These are phyloP conservation scores for Gleditsia sinensis DNA, from an alignment of 306 rosid genomes.

Conservation along the genomic window DNA sequence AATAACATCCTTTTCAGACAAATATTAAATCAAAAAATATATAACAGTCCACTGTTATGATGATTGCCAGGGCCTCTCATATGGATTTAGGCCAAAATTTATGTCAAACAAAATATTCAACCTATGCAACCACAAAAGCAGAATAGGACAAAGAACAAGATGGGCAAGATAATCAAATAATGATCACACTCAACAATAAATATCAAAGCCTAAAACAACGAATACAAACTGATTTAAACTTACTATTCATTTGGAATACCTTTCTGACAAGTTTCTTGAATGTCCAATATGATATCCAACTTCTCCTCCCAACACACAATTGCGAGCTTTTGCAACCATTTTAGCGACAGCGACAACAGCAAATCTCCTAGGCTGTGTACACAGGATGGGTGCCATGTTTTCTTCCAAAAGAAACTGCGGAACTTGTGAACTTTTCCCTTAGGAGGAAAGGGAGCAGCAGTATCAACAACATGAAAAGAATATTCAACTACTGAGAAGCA, in stretches of 20 bases:
- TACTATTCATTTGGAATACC: constrained; percentile 44
- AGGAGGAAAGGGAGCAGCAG: constrained; percentile 10
- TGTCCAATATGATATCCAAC: constrained; percentile 95
- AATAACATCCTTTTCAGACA: neutral
- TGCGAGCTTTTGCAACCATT: constrained; percentile 83
- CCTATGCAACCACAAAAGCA: neutral
- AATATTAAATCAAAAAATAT: neutral
- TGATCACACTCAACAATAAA: neutral
- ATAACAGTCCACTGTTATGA: neutral
- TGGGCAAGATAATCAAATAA: constrained; percentile 14
- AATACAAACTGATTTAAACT: neutral
- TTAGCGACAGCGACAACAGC: constrained; percentile 89
- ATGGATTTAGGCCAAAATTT: constrained; percentile 5
- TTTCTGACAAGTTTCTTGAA: constrained; percentile 55
- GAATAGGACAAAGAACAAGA: neutral
- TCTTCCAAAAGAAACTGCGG: constrained; percentile 90
- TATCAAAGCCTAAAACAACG: neutral
- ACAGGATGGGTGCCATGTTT: constrained; percentile 71
- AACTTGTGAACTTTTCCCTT: constrained; percentile 93
- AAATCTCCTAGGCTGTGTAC: constrained; percentile 93
- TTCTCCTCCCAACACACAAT: constrained; percentile 74
- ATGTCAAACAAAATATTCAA: constrained; percentile 14
- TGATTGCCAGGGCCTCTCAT: neutral
- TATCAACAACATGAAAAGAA: constrained; percentile 22
- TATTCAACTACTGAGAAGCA: constrained; percentile 17